Conservation (phyloP, 2,329 filamentous ascomycete genomes). For the Byssothecium circinans region DNA sequence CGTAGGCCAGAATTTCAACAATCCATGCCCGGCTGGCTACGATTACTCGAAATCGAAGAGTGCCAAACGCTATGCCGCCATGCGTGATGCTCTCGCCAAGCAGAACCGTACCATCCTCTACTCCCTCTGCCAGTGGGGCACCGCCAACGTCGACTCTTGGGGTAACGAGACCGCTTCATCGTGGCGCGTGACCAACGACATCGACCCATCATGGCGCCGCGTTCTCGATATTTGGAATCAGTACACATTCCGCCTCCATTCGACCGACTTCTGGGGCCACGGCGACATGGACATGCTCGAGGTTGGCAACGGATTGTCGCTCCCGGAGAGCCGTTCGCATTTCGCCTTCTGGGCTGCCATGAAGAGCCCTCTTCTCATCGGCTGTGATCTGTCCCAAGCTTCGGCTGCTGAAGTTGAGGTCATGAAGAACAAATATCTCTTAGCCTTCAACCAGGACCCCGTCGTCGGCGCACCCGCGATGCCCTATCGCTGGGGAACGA, state of each 20-base stretch:
- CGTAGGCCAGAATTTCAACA: constrained; percentile 18
- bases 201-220: constrained; percentile 22
- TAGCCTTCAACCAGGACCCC: constrained; percentile 51
- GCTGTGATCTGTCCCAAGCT: constrained; percentile 43
- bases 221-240: constrained; percentile 26
- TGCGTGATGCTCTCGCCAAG: constrained; percentile 47
- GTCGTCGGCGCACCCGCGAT: constrained; percentile 44
- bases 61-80: constrained; percentile 51
- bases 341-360: constrained; percentile 48
- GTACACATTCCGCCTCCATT: constrained; percentile 22
- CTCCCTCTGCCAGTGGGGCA: constrained; percentile 41
- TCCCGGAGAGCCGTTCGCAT: constrained; percentile 37
- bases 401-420: constrained; percentile 44
- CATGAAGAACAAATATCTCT: constrained; percentile 44
- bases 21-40: constrained; percentile 51
- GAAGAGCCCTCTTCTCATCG: constrained; percentile 49
- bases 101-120: constrained; percentile 43
- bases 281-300: constrained; percentile 36
- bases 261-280: constrained; percentile 26
- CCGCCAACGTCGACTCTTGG: constrained; percentile 34
- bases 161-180: constrained; percentile 35
- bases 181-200: constrained; percentile 35
- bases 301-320: constrained; percentile 42
- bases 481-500: constrained; percentile 53
- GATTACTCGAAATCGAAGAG: constrained; percentile 55